Evolutionary conservation across 208 protist species (phyloP).

Genomic region (Leishmania tropica): DNA sequence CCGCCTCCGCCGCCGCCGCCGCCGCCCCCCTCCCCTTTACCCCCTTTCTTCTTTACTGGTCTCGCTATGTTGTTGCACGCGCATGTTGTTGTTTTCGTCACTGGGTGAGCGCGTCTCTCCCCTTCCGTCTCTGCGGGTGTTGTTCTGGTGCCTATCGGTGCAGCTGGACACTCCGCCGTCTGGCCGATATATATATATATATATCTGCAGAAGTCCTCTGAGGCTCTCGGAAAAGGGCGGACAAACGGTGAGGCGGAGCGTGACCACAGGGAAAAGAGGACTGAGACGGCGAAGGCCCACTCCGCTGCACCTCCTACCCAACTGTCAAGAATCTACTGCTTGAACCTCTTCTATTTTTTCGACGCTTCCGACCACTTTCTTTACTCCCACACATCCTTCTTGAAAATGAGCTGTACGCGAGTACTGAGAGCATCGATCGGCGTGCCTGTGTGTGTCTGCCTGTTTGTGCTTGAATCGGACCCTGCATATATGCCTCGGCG

Average conservation of each 20-base stretch:
- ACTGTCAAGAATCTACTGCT: background rate
- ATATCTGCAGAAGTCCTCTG: background rate
- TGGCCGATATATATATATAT: background rate
- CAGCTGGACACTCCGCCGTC: background rate
- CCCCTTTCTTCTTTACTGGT: background rate
- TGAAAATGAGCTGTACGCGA: background rate
- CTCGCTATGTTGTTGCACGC: background rate
- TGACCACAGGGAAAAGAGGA: background rate
- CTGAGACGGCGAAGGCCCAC: background rate
- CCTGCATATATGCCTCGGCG: too few species aligned
- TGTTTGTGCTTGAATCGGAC: background rate
- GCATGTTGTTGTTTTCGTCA: background rate
- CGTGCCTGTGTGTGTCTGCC: background rate
- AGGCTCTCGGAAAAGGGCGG: background rate
- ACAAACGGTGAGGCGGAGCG: background rate
- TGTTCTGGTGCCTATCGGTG: background rate
- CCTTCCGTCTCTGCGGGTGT: background rate
- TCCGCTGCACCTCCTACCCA: background rate
- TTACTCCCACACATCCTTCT: background rate
- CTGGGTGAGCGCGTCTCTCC: background rate
- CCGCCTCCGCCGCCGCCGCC: background rate
- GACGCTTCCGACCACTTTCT: background rate
- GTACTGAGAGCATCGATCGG: background rate
- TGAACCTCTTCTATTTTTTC: background rate
- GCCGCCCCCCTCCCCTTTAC: too few species aligned